Evolutionary conservation across 768 basidiomycete species (phyloP), one percentile per base, ranked within the genome.

Genomic region (Lentinus tigrinus): DNA sequence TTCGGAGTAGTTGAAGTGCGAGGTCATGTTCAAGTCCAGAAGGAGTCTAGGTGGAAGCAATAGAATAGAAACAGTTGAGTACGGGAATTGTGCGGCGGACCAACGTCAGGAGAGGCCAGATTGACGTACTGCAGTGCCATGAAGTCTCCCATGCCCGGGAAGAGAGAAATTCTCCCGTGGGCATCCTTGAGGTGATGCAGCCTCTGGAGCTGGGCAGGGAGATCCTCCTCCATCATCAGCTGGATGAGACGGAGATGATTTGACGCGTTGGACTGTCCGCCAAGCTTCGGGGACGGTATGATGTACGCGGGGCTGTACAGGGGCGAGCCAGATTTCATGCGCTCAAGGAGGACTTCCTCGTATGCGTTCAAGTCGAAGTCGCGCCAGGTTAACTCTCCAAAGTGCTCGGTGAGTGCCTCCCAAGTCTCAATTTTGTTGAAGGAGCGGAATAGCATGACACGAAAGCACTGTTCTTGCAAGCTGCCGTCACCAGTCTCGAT

Each of bases 351-450:
- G 23, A 89, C 82, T 0, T 63, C 65, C 54, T 77, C 72, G 60
- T 91, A 93, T 17, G 73, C 67, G 14, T 71, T 63, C 23, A 83
- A 77, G 56, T 82, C 70, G 64, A 84, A 93, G 16, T 72, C 72
- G 47, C 73, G 66, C 87, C 86, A 92, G 38, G 81, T 87, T 49
- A 87, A 75, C 14, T 80, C 76, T 16, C 85, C 82, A 23, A 91
- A 74, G 3, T 79, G 68, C 9, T 70, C 55, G 47, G 74, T 73
- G 26, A 93, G 74, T 17, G 79, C 72, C 67, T 89, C 81, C 82
- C 88, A 93, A 9, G 91, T 92, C 56, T 81, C 81, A 43, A 87
- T 84, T 63, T 73, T 84, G 62, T 85, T 89, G 74, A 88, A 93
- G 13, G 75, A 75, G 65, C 85, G 87, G 77, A 88, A 93, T 39